Percentiles rank a stretch among this genome's conserved stretches.
Conservation (phyloP, 2,329 filamentous ascomycete genomes). For the Neodidymelliopsis sp. region DNA sequence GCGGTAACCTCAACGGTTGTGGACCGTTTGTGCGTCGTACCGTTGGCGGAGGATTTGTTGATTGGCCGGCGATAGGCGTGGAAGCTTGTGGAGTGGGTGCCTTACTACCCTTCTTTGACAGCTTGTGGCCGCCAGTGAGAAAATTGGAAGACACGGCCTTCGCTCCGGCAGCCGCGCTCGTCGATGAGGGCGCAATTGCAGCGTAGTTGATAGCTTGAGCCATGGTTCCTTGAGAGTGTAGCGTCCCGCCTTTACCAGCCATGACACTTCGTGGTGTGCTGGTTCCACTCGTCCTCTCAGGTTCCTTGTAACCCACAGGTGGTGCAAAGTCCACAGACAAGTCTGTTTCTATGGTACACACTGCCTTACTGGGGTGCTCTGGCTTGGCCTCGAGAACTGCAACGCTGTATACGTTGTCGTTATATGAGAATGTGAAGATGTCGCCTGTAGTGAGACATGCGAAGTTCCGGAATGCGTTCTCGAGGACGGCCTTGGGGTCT, state of each 20-base stretch:
- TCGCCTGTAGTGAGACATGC: slow-evolving; percentile 92
- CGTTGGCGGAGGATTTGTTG: slow-evolving; percentile 51
- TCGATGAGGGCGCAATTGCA: slow-evolving; percentile 81
- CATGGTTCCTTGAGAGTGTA: slow-evolving; percentile 92
- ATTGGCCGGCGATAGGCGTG: slow-evolving; percentile 69
- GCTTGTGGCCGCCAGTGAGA: slow-evolving; percentile 76
- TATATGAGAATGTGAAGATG: slow-evolving; percentile 95
- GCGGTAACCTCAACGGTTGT: slow-evolving; percentile 81
- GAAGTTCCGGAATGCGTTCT: slow-evolving; percentile 96
- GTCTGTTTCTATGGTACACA: slow-evolving; percentile 96
- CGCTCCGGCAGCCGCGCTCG: slow-evolving; percentile 68
- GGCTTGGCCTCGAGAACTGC: slow-evolving; percentile 95
- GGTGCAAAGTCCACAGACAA: slow-evolving; percentile 95
- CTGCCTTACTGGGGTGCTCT: slow-evolving; percentile 78
- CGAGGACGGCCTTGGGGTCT: slow-evolving; percentile 95
- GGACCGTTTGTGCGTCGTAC: slow-evolving; percentile 74
- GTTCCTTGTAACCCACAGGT: slow-evolving; percentile 93
- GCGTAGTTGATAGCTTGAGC: slow-evolving; percentile 97
- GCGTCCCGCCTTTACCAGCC: slow-evolving; percentile 71
- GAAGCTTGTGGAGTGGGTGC: slow-evolving; percentile 66
- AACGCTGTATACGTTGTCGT: slow-evolving; percentile 91
- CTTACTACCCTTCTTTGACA: slow-evolving; percentile 86
- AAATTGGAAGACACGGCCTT: slow-evolving; percentile 79
- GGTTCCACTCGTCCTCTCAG: slow-evolving; percentile 78
- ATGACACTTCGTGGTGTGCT: slow-evolving; percentile 79